These are phyloP conservation scores for Gypsophila paniculata DNA, from an alignment of 179 eudicot species.

Conservation along the genomic window DNA sequence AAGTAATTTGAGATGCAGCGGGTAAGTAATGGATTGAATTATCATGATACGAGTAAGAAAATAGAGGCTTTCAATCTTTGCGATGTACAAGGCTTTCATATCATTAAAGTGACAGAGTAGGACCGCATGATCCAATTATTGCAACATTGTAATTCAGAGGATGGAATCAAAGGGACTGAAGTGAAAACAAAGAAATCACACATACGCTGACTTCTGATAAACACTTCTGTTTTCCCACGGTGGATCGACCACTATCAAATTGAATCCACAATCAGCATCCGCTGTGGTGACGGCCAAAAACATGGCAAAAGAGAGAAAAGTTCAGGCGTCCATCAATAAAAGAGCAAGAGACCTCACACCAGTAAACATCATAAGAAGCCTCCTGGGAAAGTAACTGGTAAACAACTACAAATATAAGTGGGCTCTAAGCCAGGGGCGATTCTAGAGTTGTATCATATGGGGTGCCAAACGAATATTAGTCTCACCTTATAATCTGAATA, in stretches of 20 bases:
- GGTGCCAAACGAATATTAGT: no score
- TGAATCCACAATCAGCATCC: slow-evolving; percentile 63
- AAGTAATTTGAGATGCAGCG: background rate
- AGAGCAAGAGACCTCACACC: background rate
- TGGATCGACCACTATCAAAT: slow-evolving; percentile 80
- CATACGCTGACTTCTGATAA: slow-evolving; percentile 76
- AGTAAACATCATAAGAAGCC: background rate
- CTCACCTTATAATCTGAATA: no score
- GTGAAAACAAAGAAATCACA: background rate
- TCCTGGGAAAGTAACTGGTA: background rate
- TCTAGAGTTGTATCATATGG: no score
- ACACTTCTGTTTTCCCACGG: slow-evolving; percentile 99
- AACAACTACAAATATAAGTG: background rate
- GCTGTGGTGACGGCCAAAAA: slow-evolving; percentile 40
- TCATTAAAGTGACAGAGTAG: background rate
- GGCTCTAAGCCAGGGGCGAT: no score
- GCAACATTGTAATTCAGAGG: no score
- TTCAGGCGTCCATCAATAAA: background rate
- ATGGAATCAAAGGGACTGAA: background rate
- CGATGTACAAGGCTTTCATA: background rate
- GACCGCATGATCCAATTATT: background rate
- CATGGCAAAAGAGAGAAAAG: slow-evolving; percentile 7
- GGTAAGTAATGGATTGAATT: background rate
- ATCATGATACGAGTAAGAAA: background rate
- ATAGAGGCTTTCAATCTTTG: background rate